Evolutionary conservation across 305 asterid genomes (phyloP).

Genomic region (Solanum hybrid): DNA sequence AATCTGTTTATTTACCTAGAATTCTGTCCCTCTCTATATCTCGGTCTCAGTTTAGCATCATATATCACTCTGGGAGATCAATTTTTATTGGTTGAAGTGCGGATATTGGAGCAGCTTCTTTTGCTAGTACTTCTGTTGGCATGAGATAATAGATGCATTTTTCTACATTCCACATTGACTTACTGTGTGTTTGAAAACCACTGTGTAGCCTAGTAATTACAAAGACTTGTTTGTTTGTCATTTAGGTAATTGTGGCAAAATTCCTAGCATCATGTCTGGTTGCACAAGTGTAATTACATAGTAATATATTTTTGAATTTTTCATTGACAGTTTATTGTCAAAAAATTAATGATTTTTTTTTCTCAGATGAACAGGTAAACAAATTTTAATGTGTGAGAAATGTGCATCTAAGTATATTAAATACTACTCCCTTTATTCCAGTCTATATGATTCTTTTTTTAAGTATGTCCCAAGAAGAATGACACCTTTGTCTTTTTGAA

Average conservation of each 20-base stretch:
- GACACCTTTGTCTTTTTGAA: not conserved
- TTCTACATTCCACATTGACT: not conserved
- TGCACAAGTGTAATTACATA: not conserved
- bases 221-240: not conserved
- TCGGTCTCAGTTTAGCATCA: not conserved
- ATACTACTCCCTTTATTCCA: not conserved
- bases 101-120: not conserved
- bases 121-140: not conserved
- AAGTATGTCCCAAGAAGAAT: not conserved
- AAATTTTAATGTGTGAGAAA: not conserved
- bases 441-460: not conserved
- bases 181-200: not conserved
- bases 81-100: not conserved
- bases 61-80: not conserved
- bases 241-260: not conserved
- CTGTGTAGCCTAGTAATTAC: not conserved
- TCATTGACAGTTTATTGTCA: not conserved
- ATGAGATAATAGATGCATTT: not conserved
- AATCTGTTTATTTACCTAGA: not conserved
- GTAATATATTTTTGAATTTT: not conserved
- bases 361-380: not conserved
- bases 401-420: not conserved
- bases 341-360: not conserved
- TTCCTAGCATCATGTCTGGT: not conserved
- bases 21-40: not conserved